These are phyloP conservation scores for Phytophthora megakarya DNA, from an alignment of 352 stramenopile species.

Conservation along the genomic window DNA sequence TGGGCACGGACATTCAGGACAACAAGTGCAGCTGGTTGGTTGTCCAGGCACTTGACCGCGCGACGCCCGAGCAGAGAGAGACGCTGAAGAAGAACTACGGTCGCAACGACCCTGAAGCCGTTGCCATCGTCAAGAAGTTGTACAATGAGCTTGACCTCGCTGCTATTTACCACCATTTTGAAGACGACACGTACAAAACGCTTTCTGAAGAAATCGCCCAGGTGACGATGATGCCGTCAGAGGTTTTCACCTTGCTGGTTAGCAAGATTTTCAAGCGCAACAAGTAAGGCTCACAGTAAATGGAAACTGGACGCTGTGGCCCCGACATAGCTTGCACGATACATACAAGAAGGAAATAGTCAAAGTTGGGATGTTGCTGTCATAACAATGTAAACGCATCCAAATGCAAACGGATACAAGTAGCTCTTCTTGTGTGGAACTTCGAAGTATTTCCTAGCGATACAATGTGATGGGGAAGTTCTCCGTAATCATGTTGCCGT, in stretches of 20 bases:
- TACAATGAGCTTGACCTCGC: slow-evolving; percentile 94
- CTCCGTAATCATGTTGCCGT: slow-evolving; percentile 91
- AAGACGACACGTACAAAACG: slow-evolving; percentile 91
- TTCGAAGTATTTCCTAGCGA: slow-evolving; percentile 49
- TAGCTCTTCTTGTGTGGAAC: too few species aligned
- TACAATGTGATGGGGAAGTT: slow-evolving; percentile 90
- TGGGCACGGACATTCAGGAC: slow-evolving; percentile 99
- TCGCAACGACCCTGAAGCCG: slow-evolving; percentile 74
- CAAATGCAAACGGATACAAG: not conserved
- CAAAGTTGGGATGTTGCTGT: not conserved
- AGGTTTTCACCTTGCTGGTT: slow-evolving; percentile 94
- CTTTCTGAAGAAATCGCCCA: slow-evolving; percentile 82
- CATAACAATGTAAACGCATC: too few species aligned
- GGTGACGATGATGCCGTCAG: slow-evolving; percentile 86
- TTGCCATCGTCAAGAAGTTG: slow-evolving; percentile 92
- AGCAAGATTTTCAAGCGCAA: slow-evolving; percentile 97
- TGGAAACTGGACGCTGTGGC: not conserved
- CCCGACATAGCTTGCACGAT: not conserved
- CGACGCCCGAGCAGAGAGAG: slow-evolving; percentile 72
- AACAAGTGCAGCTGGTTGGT: slow-evolving; percentile 99
- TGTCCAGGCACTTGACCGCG: slow-evolving; percentile 90
- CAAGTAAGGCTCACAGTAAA: slow-evolving; percentile 74
- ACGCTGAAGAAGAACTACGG: slow-evolving; percentile 94
- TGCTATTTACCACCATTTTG: slow-evolving; percentile 91
- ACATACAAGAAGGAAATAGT: not conserved